Conservation (phyloP, 2,329 filamentous ascomycete species). For the Calonectria pteridis region DNA sequence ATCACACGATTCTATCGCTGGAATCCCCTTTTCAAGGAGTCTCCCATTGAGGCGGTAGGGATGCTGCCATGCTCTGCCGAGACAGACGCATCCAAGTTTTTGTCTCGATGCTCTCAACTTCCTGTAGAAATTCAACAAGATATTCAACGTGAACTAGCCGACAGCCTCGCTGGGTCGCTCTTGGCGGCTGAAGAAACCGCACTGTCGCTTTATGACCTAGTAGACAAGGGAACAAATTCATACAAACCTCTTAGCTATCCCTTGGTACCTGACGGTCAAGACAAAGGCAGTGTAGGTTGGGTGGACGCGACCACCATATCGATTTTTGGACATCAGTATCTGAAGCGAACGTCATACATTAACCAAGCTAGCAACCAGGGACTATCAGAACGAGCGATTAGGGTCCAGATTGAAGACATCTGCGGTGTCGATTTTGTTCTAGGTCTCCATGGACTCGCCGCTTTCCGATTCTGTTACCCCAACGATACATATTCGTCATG, state of each 20-base stretch:
- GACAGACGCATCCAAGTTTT: not conserved
- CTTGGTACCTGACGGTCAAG: not conserved
- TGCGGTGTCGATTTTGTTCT: not conserved
- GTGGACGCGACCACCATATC: not conserved
- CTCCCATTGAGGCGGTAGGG: not conserved
- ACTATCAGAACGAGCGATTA: not conserved
- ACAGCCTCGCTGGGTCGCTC: not conserved
- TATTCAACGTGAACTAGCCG: not conserved
- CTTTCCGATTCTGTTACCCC: not conserved
- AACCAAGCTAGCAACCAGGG: not conserved
- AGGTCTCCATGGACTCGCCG: not conserved
- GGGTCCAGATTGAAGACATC: not conserved
- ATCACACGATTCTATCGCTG: conserved; percentile 1
- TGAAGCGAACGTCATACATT: not conserved
- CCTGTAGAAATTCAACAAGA: conserved; percentile 7
- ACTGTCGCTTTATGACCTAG: not conserved
- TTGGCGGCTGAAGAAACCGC: not conserved
- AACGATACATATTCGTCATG: not conserved
- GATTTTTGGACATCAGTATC: not conserved
- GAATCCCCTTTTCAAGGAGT: not conserved
- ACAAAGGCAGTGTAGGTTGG: not conserved
- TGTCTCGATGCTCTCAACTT: not conserved
- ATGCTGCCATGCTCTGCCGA: not conserved
- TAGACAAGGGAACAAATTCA: not conserved
- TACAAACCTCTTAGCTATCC: not conserved